Percentiles rank a stretch among this genome's conserved stretches.
phyloP scores from a whole-genome alignment of 2,329 filamentous ascomycete genomes.

The Lojkania enalia region DNA sequence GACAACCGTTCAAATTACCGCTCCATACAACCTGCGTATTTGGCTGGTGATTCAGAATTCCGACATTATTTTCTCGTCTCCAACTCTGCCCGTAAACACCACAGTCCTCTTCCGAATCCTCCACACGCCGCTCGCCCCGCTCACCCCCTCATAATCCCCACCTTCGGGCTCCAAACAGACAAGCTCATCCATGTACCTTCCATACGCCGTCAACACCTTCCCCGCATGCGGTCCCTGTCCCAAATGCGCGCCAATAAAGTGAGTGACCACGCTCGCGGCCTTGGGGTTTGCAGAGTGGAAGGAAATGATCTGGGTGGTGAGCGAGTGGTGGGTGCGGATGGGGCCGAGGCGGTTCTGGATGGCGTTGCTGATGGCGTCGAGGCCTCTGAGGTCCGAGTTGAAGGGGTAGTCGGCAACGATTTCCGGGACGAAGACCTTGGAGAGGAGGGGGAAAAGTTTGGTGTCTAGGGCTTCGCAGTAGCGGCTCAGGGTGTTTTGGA shows the following conservation, averaged over 20 bases:
- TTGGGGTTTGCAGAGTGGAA: conserved; percentile 29
- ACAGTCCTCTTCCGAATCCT: conserved; percentile 43
- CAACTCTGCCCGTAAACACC: conserved; percentile 42
- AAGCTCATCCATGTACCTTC: conserved; percentile 47
- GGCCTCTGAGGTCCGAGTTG: conserved; percentile 37
- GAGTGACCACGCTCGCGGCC: conserved; percentile 43
- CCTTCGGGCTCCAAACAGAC: conserved; percentile 26
- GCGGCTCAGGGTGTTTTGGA: conserved; percentile 47
- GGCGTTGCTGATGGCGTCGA: conserved; percentile 35
- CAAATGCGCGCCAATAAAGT: conserved; percentile 50
- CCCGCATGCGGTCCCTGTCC: conserved; percentile 49
- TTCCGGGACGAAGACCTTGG: conserved; percentile 46
- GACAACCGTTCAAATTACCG: no score
- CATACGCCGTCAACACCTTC: conserved; percentile 47
- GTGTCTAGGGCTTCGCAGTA: conserved; percentile 52
- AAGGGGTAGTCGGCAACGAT: conserved; percentile 48
- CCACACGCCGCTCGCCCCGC: conserved; percentile 47
- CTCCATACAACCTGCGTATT: no score
- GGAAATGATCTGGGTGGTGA: conserved; percentile 48
- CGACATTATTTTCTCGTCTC: conserved; percentile 41
- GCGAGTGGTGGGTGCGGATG: conserved; percentile 47
- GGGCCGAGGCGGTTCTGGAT: conserved; percentile 44
- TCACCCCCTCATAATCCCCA: conserved; percentile 32
- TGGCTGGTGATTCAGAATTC: conserved; percentile 35
- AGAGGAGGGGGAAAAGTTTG: conserved; percentile 45